Conservation (phyloP, 1,284 basidiomycete genomes). For the Amylostereum areolatum region DNA sequence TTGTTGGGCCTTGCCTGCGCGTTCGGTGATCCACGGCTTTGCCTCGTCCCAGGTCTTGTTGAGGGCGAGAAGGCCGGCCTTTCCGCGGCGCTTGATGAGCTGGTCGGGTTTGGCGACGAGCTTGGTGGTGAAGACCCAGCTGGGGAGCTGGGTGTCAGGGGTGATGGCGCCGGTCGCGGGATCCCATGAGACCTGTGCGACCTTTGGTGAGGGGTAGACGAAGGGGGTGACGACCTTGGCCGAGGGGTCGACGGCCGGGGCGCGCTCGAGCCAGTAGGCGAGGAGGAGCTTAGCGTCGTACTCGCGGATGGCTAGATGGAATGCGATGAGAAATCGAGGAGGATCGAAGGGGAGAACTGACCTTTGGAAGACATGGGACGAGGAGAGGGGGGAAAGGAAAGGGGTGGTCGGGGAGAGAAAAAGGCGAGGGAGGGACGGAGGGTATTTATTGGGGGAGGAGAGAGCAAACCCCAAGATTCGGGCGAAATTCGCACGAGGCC, state of each 20-base stretch:
- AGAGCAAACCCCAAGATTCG: too few species aligned
- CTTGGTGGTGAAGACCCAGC: slow-evolving; percentile 85
- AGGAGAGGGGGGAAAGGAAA: slow-evolving; percentile 15
- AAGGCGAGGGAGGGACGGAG: too few species aligned
- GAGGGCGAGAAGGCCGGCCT: slow-evolving; percentile 90
- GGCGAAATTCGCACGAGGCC: too few species aligned
- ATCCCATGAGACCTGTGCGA: slow-evolving; percentile 88
- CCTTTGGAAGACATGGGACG: slow-evolving; percentile 24
- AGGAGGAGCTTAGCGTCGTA: slow-evolving; percentile 94
- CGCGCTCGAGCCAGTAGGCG: slow-evolving; percentile 89
- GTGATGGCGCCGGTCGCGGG: slow-evolving; percentile 76
- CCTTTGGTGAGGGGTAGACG: slow-evolving; percentile 61
- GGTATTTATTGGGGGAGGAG: slow-evolving; percentile 11
- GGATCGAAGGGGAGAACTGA: neutral
- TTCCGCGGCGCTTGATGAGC: slow-evolving; percentile 98
- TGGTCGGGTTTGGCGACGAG: slow-evolving; percentile 96
- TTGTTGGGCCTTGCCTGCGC: slow-evolving; percentile 92
- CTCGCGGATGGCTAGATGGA: slow-evolving; percentile 74
- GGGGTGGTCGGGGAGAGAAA: slow-evolving; percentile 3
- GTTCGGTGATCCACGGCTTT: slow-evolving; percentile 81
- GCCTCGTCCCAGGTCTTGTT: slow-evolving; percentile 92
- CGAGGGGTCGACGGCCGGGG: slow-evolving; percentile 54
- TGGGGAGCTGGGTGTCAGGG: slow-evolving; percentile 68
- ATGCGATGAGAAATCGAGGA: slow-evolving; percentile 4
- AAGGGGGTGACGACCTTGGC: slow-evolving; percentile 55